Conservation (phyloP, 2,329 filamentous ascomycete genomes). For the Aspergillus quadricinctus region DNA sequence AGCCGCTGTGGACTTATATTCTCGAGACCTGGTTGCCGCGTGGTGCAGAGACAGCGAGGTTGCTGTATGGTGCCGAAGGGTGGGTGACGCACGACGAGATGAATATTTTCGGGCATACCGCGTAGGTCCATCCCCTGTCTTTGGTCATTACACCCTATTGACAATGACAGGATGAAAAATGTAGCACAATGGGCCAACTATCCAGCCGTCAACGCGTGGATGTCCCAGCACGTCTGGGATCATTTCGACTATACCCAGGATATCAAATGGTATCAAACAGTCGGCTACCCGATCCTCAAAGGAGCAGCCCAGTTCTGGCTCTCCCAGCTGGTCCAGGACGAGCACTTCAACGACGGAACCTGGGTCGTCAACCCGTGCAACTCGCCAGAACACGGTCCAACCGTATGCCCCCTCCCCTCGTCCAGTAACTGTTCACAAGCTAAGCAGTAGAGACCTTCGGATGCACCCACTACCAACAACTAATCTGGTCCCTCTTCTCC, state of each 20-base stretch:
- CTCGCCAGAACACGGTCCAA: slow-evolving; percentile 54
- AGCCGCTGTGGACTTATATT: slow-evolving; percentile 52
- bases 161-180: slow-evolving; percentile 38
- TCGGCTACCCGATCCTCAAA: slow-evolving; percentile 53
- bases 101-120: slow-evolving; percentile 56
- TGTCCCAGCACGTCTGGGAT: slow-evolving; percentile 58
- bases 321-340: slow-evolving; percentile 49
- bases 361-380: slow-evolving; percentile 57
- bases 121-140: slow-evolving; percentile 8
- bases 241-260: slow-evolving; percentile 53
- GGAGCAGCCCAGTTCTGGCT: slow-evolving; percentile 55
- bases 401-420: slow-evolving; percentile 14
- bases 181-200: slow-evolving; percentile 36
- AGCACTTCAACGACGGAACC: slow-evolving; percentile 47
- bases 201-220: slow-evolving; percentile 49
- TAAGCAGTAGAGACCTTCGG: slow-evolving; percentile 15
- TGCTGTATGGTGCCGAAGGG: slow-evolving; percentile 52
- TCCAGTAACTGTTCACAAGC: no score
- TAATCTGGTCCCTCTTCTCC: slow-evolving; percentile 39
- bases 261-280: slow-evolving; percentile 39
- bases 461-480: slow-evolving; percentile 23
- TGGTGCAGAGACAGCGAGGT: slow-evolving; percentile 49
- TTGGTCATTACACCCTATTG: no score
- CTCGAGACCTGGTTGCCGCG: slow-evolving; percentile 50
- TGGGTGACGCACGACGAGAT: slow-evolving; percentile 57